Conservation (phyloP, 768 basidiomycete species). For the Sutorius australiensis region DNA sequence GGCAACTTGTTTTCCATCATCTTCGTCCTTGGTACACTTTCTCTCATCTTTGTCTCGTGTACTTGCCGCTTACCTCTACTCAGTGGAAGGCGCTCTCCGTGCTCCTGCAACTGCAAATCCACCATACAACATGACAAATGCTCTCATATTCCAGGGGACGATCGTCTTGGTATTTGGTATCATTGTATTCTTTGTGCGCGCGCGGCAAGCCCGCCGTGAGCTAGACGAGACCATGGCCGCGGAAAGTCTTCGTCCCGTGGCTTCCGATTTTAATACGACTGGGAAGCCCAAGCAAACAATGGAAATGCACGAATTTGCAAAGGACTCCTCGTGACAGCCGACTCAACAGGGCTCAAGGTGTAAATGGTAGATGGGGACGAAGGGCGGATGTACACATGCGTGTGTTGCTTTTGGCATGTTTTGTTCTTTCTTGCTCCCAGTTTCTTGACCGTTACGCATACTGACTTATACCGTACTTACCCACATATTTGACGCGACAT, state of each 20-base stretch:
- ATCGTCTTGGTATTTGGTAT: conserved; percentile 40
- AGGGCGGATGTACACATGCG: neutral
- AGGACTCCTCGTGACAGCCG: neutral
- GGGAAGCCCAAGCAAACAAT: neutral
- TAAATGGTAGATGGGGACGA: neutral
- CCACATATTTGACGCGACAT: neutral
- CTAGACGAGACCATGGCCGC: conserved; percentile 53
- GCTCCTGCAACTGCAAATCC: conserved; percentile 57
- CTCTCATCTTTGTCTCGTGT: neutral
- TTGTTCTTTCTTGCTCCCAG: neutral
- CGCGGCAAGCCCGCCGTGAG: conserved; percentile 59
- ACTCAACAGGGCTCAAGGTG: neutral
- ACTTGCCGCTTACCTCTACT: neutral
- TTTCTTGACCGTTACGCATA: neutral
- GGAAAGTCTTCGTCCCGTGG: neutral
- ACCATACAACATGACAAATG: conserved; percentile 68
- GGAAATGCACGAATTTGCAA: neutral
- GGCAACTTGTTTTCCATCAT: conserved; percentile 64
- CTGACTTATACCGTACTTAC: neutral
- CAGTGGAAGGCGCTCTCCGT: conserved; percentile 68
- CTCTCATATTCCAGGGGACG: conserved; percentile 63
- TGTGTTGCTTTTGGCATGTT: neutral
- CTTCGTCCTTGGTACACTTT: conserved; percentile 54
- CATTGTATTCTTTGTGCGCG: conserved; percentile 50
- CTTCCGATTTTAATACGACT: neutral